phyloP scores from a whole-genome alignment of 192 early-diverging fungal species.

The Mycoemilia scoparia region DNA sequence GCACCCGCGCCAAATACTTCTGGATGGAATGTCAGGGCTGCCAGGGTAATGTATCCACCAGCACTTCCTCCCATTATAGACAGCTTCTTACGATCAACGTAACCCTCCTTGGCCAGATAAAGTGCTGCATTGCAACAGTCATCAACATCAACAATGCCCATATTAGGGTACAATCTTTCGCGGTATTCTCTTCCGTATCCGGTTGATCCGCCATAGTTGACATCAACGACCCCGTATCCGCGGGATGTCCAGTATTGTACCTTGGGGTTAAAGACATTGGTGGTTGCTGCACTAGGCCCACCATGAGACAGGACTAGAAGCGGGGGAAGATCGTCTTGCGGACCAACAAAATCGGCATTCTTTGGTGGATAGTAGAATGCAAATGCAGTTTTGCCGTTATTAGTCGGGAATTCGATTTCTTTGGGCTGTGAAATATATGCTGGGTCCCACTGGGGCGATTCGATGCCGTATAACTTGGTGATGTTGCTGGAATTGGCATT shows the following conservation, averaged over 20 bases:
- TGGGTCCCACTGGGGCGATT: neutral
- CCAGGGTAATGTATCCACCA: constrained; percentile 49
- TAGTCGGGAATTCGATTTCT: constrained; percentile 41
- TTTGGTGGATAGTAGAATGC: constrained; percentile 44
- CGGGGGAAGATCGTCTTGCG: constrained; percentile 39
- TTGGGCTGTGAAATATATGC: constrained; percentile 42
- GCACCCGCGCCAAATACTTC: constrained; percentile 56
- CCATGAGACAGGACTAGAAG: constrained; percentile 51
- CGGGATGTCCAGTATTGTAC: constrained; percentile 64
- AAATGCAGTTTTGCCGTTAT: constrained; percentile 15
- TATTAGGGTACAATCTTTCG: constrained; percentile 46
- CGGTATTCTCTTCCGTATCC: constrained; percentile 58
- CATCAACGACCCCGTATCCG: constrained; percentile 50
- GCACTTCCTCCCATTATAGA: constrained; percentile 49
- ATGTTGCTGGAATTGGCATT: too few species aligned
- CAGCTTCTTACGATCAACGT: constrained; percentile 40
- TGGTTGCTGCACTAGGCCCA: constrained; percentile 37
- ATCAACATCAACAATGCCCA: constrained; percentile 58
- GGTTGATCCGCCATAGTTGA: constrained; percentile 65
- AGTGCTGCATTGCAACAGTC: constrained; percentile 56
- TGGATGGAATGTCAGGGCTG: constrained; percentile 42
- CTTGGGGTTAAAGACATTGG: constrained; percentile 19
- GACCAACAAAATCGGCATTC: constrained; percentile 33
- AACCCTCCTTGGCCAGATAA: constrained; percentile 32
- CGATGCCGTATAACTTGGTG: too few species aligned